Conservation (phyloP, 805 yeast species). For the Metahyphopichia silvanorum region DNA sequence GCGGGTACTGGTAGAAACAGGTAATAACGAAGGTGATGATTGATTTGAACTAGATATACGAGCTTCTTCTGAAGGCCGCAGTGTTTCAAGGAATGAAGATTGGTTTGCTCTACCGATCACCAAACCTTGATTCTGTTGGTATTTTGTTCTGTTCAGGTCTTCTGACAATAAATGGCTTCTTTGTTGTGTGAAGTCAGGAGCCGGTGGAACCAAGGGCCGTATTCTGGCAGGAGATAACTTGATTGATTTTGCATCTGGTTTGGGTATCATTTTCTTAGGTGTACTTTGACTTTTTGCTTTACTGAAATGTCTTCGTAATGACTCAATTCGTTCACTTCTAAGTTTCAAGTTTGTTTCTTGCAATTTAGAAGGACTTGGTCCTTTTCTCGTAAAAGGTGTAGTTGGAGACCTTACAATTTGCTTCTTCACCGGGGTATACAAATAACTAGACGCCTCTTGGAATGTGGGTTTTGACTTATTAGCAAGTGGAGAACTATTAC, state of each 20-base stretch:
- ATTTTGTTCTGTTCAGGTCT: neutral
- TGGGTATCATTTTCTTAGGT: constrained; percentile 3
- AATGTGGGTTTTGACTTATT: constrained; percentile 8
- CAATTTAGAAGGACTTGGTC: constrained; percentile 33
- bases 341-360: constrained; percentile 38
- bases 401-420: constrained; percentile 8
- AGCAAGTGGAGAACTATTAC: constrained; percentile 33
- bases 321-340: constrained; percentile 30
- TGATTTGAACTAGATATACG: neutral
- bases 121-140: neutral
- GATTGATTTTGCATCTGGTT: no score
- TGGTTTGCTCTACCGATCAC: constrained; percentile 2
- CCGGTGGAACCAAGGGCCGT: no score
- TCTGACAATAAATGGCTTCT: no score
- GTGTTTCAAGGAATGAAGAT: neutral
- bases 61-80: constrained; percentile 1
- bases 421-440: constrained; percentile 33
- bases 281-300: constrained; percentile 12
- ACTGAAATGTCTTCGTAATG: constrained; percentile 30
- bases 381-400: constrained; percentile 19
- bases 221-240: neutral
- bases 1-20: no score
- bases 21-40: no score
- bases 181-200: no score
- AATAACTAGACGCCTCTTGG: constrained; percentile 16